phyloP scores from a whole-genome alignment of 192 early-diverging fungal species.

The Coemansia reversa region DNA sequence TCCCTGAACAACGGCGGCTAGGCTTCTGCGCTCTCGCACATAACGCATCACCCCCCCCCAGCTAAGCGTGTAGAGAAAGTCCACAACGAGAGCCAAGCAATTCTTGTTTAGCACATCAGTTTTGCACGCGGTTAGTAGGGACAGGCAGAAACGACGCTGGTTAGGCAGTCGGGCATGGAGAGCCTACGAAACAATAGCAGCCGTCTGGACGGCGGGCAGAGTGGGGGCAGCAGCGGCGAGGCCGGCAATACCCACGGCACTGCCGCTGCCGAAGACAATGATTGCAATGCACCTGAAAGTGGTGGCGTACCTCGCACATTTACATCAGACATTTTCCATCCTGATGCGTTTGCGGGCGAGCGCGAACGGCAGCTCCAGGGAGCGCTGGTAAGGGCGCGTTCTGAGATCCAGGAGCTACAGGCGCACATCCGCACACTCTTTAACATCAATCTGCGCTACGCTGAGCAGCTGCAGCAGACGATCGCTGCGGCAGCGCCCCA shows the following conservation, averaged over 20 bases:
- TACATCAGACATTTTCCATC: conserved; percentile 7
- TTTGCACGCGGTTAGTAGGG: too few species aligned
- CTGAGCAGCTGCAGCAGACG: conserved; percentile 40
- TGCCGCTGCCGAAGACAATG: conserved; percentile 7
- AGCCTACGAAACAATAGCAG: conserved; percentile 6
- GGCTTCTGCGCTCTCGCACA: too few species aligned
- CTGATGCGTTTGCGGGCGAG: conserved; percentile 13
- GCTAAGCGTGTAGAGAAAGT: too few species aligned
- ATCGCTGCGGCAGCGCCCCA: conserved; percentile 10
- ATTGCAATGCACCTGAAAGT: not conserved
- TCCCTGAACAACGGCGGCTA: too few species aligned
- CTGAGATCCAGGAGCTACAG: conserved; percentile 30
- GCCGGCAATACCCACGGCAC: conserved; percentile 1
- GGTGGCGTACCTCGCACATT: conserved; percentile 6
- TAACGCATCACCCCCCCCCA: too few species aligned
- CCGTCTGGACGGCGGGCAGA: not conserved
- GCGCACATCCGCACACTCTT: conserved; percentile 24
- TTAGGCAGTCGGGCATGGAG: not conserved
- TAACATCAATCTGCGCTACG: conserved; percentile 36
- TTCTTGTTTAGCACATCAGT: too few species aligned
- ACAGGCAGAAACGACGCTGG: too few species aligned
- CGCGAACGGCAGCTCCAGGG: conserved; percentile 27
- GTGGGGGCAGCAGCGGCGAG: not conserved
- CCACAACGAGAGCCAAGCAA: too few species aligned
- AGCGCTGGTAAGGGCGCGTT: conserved; percentile 17